A percentile compares a stretch with the other conserved stretches of the same genome.
Evolutionary conservation across 2,329 filamentous ascomycete genomes (phyloP).

Genomic region (Metarhizium guizhouense): DNA sequence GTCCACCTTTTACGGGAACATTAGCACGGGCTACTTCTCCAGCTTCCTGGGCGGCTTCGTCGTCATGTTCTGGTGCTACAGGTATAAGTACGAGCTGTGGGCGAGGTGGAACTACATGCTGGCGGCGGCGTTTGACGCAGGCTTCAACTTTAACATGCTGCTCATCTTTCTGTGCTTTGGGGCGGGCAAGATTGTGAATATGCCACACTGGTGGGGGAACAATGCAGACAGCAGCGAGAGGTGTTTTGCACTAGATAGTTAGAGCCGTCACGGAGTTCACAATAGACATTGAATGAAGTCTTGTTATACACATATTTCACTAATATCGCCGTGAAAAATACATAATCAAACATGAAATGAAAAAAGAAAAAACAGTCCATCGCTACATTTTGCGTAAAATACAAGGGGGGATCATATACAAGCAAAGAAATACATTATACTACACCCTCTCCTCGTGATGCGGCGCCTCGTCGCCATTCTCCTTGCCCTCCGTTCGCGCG

Average conservation of each 20-base stretch:
- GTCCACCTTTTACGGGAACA: constrained; percentile 50
- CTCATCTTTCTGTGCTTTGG: constrained; percentile 53
- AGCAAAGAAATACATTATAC: no score
- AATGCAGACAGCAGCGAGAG: constrained; percentile 44
- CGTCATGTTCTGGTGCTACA: constrained; percentile 50
- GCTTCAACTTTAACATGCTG: constrained; percentile 53
- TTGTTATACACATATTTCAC: no score
- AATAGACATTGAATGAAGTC: no score
- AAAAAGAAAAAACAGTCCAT: no score
- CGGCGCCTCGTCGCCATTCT: not conserved
- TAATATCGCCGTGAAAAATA: no score
- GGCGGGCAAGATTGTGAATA: constrained; percentile 43
- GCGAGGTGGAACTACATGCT: constrained; percentile 52
- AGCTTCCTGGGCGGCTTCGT: constrained; percentile 51
- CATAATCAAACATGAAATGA: no score
- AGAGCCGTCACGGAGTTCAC: no score
- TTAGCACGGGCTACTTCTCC: constrained; percentile 50
- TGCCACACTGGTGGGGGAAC: constrained; percentile 60
- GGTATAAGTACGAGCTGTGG: constrained; percentile 48
- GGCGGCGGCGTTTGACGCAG: constrained; percentile 52
- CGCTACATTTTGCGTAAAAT: no score
- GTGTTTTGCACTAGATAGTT: constrained; percentile 40
- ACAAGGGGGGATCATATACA: no score
- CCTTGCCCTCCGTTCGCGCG: not conserved
- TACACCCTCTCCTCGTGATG: not conserved